phyloP scores from a whole-genome alignment of 345 rosid genomes.

The Camelina sativa region DNA sequence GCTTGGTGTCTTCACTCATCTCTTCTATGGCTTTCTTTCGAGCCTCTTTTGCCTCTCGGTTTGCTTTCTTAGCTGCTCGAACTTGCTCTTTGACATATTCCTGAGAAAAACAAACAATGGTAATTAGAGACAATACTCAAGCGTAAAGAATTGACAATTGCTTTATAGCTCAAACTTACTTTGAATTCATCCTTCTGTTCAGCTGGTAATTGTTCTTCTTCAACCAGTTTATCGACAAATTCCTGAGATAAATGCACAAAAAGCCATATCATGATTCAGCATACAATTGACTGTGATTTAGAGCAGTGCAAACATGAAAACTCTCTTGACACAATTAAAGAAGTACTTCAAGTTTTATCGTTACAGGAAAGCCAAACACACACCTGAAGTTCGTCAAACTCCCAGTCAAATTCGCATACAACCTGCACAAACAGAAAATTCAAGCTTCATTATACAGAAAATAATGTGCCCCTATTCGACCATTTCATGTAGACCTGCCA shows the following conservation, averaged over 20 bases:
- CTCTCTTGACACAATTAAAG: neutral
- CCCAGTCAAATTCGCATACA: constrained; percentile 96
- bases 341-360: constrained; percentile 9
- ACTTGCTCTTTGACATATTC: constrained; percentile 81
- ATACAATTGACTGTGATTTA: constrained; percentile 3
- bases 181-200: constrained; percentile 90
- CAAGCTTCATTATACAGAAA: constrained; percentile 1
- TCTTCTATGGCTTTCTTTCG: constrained; percentile 77
- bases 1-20: constrained; percentile 76
- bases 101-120: constrained; percentile 47
- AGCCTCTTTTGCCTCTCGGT: constrained; percentile 89
- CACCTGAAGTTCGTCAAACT: constrained; percentile 85
- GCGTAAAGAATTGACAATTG: constrained; percentile 9
- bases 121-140: constrained; percentile 2
- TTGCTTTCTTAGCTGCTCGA: constrained; percentile 85
- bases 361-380: constrained; percentile 31
- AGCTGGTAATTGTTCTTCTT: constrained; percentile 67
- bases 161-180: constrained; percentile 47
- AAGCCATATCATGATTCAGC: constrained; percentile 23
- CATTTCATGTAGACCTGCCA: constrained; percentile 18
- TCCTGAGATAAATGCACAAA: constrained; percentile 55
- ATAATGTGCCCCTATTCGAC: constrained; percentile 3
- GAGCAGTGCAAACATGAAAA: constrained; percentile 1
- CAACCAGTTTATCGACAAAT: constrained; percentile 62
- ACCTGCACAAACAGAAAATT: constrained; percentile 60